Percentiles rank a stretch among this genome's conserved stretches.
Evolutionary conservation across 2,329 filamentous ascomycete genomes (phyloP).

Genomic region (Pyricularia pennisetigena): DNA sequence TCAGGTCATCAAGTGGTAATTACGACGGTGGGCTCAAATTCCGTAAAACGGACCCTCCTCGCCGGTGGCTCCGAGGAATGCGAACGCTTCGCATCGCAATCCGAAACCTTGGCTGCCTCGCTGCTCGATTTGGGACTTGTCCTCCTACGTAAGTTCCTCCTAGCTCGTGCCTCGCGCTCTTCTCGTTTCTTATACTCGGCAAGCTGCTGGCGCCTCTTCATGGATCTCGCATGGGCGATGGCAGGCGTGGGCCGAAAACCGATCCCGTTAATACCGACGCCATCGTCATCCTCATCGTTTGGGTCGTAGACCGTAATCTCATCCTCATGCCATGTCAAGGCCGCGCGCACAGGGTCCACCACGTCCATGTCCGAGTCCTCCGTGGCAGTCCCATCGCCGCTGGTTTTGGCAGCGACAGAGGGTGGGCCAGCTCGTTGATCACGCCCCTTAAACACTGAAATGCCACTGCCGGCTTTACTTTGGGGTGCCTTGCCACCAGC

Average conservation of each 20-base stretch:
- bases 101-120: constrained; percentile 33
- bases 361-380: constrained; percentile 18
- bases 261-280: constrained; percentile 57
- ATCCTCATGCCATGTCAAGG: constrained; percentile 57
- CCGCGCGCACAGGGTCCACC: constrained; percentile 44
- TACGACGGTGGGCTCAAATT: constrained; percentile 4
- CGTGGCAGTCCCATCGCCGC: constrained; percentile 7
- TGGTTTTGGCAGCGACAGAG: constrained; percentile 9
- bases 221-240: constrained; percentile 44
- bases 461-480: neutral
- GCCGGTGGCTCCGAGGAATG: constrained; percentile 28
- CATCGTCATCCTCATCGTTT: constrained; percentile 56
- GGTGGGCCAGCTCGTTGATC: constrained; percentile 22
- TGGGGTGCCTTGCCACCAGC: neutral
- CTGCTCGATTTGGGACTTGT: constrained; percentile 40
- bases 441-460: constrained; percentile 6
- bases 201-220: constrained; percentile 51
- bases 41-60: constrained; percentile 6
- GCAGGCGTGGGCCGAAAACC: constrained; percentile 56
- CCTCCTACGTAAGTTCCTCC: constrained; percentile 40
- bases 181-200: constrained; percentile 52
- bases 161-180: constrained; percentile 48
- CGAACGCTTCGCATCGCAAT: constrained; percentile 24
- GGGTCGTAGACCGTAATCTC: constrained; percentile 59
- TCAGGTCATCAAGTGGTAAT: constrained; percentile 5